Evolutionary conservation across 345 rosid species (phyloP).

Genomic region (Hibiscus tridactylites): DNA sequence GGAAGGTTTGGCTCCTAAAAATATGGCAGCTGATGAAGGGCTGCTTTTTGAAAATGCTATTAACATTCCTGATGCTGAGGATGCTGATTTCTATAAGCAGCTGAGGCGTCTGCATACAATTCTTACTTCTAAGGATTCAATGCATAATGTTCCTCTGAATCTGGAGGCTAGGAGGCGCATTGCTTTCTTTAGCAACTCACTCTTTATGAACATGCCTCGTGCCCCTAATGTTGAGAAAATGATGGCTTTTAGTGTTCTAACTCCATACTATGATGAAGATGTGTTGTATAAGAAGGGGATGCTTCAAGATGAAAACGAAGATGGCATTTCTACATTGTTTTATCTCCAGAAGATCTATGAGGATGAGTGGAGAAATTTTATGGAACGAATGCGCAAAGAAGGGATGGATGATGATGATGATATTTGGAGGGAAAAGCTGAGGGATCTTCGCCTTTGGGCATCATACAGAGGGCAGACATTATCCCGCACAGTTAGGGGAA

Average conservation of each 20-base stretch:
- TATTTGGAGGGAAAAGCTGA: constrained; percentile 53
- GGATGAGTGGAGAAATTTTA: constrained; percentile 84
- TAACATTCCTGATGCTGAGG: constrained; percentile 49
- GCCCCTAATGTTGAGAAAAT: constrained; percentile 84
- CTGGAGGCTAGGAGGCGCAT: constrained; percentile 81
- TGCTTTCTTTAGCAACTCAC: constrained; percentile 86
- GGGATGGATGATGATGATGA: constrained; percentile 66
- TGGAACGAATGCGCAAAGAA: constrained; percentile 77
- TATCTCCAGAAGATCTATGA: constrained; percentile 80
- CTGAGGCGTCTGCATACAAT: constrained; percentile 64
- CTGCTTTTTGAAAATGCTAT: constrained; percentile 73
- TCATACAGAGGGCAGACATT: constrained; percentile 92
- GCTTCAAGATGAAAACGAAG: constrained; percentile 73
- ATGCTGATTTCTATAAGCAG: constrained; percentile 56
- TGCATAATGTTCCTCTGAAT: constrained; percentile 73
- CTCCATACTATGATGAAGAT: constrained; percentile 88
- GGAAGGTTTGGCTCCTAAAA: constrained; percentile 54
- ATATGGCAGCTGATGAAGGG: constrained; percentile 36
- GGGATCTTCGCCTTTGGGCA: constrained; percentile 90
- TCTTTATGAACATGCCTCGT: constrained; percentile 92
- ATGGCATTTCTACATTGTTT: constrained; percentile 76
- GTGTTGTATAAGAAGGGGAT: constrained; percentile 59
- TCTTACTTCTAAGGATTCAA: constrained; percentile 74
- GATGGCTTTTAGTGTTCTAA: constrained; percentile 90
- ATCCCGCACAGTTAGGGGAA: constrained; percentile 85